Evolutionary conservation across 139 green algal genomes (phyloP).

Genomic region (Chlamydomonas applanata): DNA sequence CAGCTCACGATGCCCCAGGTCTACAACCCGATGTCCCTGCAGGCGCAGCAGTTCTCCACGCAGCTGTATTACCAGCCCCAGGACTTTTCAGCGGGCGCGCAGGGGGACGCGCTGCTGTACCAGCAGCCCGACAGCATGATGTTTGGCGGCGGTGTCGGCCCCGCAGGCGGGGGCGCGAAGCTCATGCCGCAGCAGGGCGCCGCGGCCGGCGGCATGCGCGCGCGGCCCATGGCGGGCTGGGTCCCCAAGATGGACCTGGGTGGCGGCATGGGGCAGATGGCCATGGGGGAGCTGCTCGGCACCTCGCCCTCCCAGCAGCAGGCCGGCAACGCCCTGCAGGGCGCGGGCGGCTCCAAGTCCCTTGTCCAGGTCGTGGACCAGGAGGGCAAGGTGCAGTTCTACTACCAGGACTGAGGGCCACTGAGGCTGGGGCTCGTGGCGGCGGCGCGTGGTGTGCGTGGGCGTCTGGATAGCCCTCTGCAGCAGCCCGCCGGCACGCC

Average conservation of each 20-base stretch:
- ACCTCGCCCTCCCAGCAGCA: background rate
- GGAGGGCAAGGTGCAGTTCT: constrained; percentile 4
- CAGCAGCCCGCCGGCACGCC: no score
- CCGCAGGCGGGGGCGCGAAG: background rate
- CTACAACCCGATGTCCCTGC: no score
- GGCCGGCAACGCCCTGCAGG: background rate
- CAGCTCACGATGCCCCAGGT: no score
- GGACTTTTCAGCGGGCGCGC: no score
- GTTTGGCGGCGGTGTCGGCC: background rate
- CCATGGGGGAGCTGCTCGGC: constrained; percentile 1
- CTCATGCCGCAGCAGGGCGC: background rate
- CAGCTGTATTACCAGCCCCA: no score
- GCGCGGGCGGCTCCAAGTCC: background rate
- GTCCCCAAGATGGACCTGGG: no score
- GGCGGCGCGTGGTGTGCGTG: no score
- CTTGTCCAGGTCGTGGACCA: background rate
- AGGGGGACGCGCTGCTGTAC: no score
- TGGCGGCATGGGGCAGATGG: background rate
- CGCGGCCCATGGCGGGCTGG: background rate
- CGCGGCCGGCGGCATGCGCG: background rate
- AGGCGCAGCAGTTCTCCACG: no score
- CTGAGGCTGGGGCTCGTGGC: background rate
- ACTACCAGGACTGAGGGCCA: constrained; percentile 4
- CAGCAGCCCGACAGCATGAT: background rate
- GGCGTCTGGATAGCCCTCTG: no score